Conservation (phyloP, 345 rosid genomes). For the Populus deltoides region DNA sequence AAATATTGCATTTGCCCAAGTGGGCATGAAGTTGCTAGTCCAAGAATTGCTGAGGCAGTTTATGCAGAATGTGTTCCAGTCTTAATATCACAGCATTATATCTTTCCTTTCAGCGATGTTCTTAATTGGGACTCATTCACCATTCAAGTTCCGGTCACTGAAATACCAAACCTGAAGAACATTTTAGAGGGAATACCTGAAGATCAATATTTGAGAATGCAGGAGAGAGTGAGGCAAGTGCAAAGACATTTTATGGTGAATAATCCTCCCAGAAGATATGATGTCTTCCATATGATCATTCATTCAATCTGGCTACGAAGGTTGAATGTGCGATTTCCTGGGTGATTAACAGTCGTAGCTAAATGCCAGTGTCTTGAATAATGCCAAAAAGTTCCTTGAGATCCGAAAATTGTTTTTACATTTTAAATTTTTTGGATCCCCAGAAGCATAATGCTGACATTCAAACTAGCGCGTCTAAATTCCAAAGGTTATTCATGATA, state of each 20-base stretch:
- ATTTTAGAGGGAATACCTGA: constrained; percentile 46
- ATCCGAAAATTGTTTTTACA: no score
- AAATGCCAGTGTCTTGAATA: no score
- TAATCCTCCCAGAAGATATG: constrained; percentile 61
- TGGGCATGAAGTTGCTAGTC: constrained; percentile 84
- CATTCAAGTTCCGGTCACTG: constrained; percentile 44
- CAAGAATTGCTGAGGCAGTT: constrained; percentile 70
- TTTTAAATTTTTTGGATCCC: no score
- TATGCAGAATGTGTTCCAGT: constrained; percentile 74
- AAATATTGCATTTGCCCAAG: constrained; percentile 69
- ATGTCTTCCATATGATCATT: constrained; percentile 66
- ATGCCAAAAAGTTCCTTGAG: no score
- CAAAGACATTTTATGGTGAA: constrained; percentile 57
- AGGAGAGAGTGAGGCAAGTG: constrained; percentile 44
- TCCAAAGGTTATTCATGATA: no score
- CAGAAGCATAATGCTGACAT: no score
- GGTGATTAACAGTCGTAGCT: no score
- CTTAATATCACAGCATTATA: constrained; percentile 52
- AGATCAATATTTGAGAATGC: constrained; percentile 41
- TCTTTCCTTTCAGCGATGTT: constrained; percentile 68
- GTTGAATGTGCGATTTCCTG: constrained; percentile 35
- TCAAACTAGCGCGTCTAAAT: no score
- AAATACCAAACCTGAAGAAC: constrained; percentile 49
- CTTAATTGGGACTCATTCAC: constrained; percentile 62
- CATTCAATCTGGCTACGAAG: constrained; percentile 78